Evolutionary conservation across 2,329 filamentous ascomycete genomes (phyloP).

Genomic region (Ceratocystis harringtonii): DNA sequence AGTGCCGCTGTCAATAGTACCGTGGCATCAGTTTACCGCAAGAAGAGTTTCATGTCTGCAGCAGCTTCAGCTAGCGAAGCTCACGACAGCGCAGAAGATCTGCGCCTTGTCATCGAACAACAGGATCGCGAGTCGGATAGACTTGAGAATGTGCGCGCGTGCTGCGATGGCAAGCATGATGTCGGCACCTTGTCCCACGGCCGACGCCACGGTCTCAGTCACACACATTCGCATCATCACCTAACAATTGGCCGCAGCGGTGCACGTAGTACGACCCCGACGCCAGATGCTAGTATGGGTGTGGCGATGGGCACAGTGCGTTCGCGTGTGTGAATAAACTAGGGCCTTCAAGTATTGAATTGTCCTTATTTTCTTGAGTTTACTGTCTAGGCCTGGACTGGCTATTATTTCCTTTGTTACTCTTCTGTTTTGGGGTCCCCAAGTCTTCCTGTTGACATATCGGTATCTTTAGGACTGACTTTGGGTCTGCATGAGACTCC

Average conservation of each 20-base stretch:
- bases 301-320: conserved; percentile 5
- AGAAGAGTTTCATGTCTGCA: conserved; percentile 14
- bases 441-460: not conserved
- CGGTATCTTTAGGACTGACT: too few relatives aligned
- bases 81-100: conserved; percentile 68
- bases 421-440: not conserved
- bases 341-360: not conserved
- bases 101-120: conserved; percentile 63
- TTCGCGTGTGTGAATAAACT: not conserved
- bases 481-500: too few relatives aligned
- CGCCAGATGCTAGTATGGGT: not conserved
- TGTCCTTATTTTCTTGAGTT: conserved; percentile 2
- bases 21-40: conserved; percentile 6
- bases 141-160: conserved; percentile 89
- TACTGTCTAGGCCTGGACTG: not conserved
- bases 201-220: conserved; percentile 4
- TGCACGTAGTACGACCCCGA: conserved; percentile 4
- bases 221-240: conserved; percentile 9
- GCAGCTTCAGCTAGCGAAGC: conserved; percentile 41
- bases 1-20: not conserved
- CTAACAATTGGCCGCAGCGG: not conserved
- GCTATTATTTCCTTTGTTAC: not conserved
- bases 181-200: conserved; percentile 38
- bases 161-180: conserved; percentile 90
- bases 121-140: conserved; percentile 63